phyloP scores from a whole-genome alignment of 2,329 filamentous ascomycete species.

The Colletotrichum simmondsii region DNA sequence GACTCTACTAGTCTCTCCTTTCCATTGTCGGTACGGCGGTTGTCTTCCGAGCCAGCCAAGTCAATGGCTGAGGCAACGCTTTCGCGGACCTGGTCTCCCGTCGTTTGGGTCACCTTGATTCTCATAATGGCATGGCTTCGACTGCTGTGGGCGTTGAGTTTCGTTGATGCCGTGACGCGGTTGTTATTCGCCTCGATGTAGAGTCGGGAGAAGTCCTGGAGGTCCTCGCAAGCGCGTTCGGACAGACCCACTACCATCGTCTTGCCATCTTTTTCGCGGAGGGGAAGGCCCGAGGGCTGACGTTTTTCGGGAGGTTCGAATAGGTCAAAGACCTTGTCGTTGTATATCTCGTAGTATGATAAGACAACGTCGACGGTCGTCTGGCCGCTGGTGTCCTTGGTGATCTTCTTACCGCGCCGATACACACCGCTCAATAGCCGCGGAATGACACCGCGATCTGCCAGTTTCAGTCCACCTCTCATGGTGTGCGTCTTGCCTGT shows the following conservation, averaged over 20 bases:
- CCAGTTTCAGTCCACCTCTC: constrained; percentile 87
- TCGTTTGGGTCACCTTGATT: constrained; percentile 86
- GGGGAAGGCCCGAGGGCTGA: constrained; percentile 80
- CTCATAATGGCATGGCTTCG: constrained; percentile 91
- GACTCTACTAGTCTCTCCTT: constrained; percentile 95
- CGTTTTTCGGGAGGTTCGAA: constrained; percentile 91
- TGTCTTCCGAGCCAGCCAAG: constrained; percentile 94
- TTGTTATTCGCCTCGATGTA: constrained; percentile 95
- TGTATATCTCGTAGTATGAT: constrained; percentile 97
- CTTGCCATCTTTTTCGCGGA: constrained; percentile 87
- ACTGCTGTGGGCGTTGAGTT: constrained; percentile 91
- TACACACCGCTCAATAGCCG: constrained; percentile 87
- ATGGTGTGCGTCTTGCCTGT: constrained; percentile 97
- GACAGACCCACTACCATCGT: constrained; percentile 88
- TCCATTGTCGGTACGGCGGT: constrained; percentile 91
- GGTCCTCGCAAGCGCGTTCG: constrained; percentile 81
- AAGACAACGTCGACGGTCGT: constrained; percentile 80
- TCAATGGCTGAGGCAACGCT: constrained; percentile 95
- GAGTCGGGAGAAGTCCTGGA: constrained; percentile 90
- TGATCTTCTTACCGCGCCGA: constrained; percentile 84
- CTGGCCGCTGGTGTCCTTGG: constrained; percentile 78
- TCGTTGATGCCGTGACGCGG: constrained; percentile 88
- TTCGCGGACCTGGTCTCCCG: constrained; percentile 73
- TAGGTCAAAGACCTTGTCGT: constrained; percentile 92
- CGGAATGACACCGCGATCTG: constrained; percentile 89